Evolutionary conservation across 805 yeast genomes (phyloP).

Genomic region (Jamesozyma hellenica): DNA sequence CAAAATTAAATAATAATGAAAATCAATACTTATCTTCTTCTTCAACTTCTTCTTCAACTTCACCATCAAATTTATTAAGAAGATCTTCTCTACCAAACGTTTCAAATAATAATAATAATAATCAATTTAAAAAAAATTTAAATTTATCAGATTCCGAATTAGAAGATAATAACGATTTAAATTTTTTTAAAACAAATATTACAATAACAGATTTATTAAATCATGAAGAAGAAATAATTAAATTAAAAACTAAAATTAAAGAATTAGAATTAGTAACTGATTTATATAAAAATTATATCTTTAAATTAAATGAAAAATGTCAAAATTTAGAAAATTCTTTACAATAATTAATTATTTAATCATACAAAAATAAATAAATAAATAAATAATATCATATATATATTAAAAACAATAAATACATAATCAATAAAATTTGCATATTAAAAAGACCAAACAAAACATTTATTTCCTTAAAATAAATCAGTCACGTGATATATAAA

Average conservation of each 20-base stretch:
- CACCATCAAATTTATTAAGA: neutral
- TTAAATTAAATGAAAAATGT: conserved; percentile 53
- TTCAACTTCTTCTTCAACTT: neutral
- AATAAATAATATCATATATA: neutral
- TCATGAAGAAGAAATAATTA: conserved; percentile 28
- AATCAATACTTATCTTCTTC: too few species aligned
- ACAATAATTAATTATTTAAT: too few species aligned
- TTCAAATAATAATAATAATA: neutral
- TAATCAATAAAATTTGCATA: too few species aligned
- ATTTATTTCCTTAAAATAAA: too few species aligned
- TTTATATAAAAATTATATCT: conserved; percentile 67
- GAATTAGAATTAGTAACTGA: conserved; percentile 89
- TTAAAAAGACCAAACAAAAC: too few species aligned
- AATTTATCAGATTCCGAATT: neutral
- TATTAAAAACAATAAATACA: neutral
- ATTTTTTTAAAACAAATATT: neutral
- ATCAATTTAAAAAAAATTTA: too few species aligned
- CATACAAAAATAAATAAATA: neutral
- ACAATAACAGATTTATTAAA: conserved; percentile 9
- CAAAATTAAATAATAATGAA: neutral
- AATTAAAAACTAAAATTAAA: conserved; percentile 63
- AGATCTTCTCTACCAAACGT: neutral
- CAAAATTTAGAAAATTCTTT: conserved; percentile 1
- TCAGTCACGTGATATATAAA: too few species aligned
- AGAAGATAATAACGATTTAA: neutral